Percentiles rank a stretch among this genome's conserved stretches.
Conservation (phyloP, 2,329 filamentous ascomycete genomes). For the Xylaria sp. region DNA sequence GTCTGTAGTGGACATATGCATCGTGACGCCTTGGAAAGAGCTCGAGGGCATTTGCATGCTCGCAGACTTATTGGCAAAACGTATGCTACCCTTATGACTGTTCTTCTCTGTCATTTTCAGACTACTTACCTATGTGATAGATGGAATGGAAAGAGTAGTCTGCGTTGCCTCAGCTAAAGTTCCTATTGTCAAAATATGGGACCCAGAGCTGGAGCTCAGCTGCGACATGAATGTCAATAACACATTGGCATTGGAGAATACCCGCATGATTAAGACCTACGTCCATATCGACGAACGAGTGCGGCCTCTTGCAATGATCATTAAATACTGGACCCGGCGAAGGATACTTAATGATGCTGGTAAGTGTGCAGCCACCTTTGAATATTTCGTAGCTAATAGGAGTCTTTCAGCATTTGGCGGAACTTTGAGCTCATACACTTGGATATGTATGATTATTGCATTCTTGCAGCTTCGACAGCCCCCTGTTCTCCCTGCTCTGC, state of each 20-base stretch:
- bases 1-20: conserved; percentile 89
- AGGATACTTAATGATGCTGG: conserved; percentile 96
- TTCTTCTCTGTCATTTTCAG: neutral
- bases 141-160: conserved; percentile 95
- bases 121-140: conserved; percentile 61
- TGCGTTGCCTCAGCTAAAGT: conserved; percentile 96
- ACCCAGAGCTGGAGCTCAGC: conserved; percentile 86
- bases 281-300: conserved; percentile 92
- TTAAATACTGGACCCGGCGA: conserved; percentile 96
- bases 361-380: conserved; percentile 58
- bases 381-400: conserved; percentile 16
- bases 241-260: conserved; percentile 92
- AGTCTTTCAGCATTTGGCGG: conserved; percentile 78
- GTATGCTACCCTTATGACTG: conserved; percentile 64
- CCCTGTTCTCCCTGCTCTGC: conserved; percentile 85
- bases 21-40: conserved; percentile 88
- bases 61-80: conserved; percentile 83
- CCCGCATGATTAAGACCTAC: conserved; percentile 97
- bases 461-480: conserved; percentile 90
- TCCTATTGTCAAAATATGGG: conserved; percentile 98
- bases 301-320: conserved; percentile 90
- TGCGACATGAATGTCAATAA: conserved; percentile 99
- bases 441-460: conserved; percentile 98
- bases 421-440: conserved; percentile 97
- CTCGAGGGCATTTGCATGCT: conserved; percentile 91